A percentile compares a stretch with the other conserved stretches of the same genome.
These are phyloP conservation scores for Chenopodium quinoa DNA, from an alignment of 148 eudicot species.

Conservation along the genomic window DNA sequence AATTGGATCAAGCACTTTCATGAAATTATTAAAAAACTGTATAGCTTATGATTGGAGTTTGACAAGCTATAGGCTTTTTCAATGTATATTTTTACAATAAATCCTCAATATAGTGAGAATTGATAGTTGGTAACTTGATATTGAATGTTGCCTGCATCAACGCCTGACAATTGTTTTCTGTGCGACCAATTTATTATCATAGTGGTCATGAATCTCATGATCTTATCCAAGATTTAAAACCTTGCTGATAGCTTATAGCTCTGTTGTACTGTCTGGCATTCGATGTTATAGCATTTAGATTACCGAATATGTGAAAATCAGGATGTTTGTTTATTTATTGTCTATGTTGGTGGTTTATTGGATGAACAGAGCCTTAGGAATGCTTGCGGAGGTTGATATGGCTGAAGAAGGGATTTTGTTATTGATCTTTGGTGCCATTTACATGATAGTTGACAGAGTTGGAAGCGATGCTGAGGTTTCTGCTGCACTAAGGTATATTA, in stretches of 20 bases:
- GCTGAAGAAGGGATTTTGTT: conserved; percentile 92
- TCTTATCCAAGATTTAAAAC: neutral
- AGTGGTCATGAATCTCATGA: neutral
- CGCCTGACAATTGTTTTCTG: too few species aligned
- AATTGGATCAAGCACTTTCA: neutral
- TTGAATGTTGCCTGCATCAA: neutral
- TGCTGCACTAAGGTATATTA: conserved; percentile 69
- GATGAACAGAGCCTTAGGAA: conserved; percentile 67
- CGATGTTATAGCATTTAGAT: neutral
- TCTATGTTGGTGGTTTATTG: conserved; percentile 23
- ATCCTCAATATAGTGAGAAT: neutral
- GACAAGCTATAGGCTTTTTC: neutral
- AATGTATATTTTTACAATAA: neutral
- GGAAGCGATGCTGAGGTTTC: conserved; percentile 73
- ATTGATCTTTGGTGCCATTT: conserved; percentile 71
- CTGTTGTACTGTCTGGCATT: conserved; percentile 1
- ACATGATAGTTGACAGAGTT: conserved; percentile 55
- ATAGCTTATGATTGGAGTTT: neutral
- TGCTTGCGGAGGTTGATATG: conserved; percentile 66
- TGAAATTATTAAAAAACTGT: neutral
- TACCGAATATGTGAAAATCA: neutral
- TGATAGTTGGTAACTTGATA: neutral
- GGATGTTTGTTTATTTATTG: neutral
- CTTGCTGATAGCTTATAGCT: neutral
- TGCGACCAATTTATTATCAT: neutral